Evolutionary conservation across 148 eudicot genomes (phyloP).

Genomic region (Rhododendron molle): DNA sequence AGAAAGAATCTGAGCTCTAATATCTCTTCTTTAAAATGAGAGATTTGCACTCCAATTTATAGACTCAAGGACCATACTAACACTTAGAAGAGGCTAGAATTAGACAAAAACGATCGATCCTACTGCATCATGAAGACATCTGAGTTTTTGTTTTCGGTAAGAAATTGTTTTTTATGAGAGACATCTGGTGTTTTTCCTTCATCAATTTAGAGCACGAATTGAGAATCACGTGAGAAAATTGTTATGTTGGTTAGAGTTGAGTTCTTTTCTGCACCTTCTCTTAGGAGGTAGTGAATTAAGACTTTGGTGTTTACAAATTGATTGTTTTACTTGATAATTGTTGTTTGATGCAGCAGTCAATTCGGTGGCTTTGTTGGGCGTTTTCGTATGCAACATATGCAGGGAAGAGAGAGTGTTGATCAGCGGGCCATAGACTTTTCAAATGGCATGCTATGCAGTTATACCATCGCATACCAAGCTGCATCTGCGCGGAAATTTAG

Average conservation of each 20-base stretch:
- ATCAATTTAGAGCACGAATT: background rate
- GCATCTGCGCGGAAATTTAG: conserved; percentile 19
- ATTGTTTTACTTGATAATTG: background rate
- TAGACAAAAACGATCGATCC: background rate
- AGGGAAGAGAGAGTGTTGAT: conserved; percentile 28
- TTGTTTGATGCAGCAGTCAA: background rate
- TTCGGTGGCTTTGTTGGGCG: background rate
- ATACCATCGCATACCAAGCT: conserved; percentile 35
- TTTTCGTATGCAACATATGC: background rate
- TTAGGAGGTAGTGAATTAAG: background rate
- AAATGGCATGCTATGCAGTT: conserved; percentile 55
- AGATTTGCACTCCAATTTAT: background rate
- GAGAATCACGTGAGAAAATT: background rate
- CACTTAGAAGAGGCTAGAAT: background rate
- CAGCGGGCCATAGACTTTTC: conserved; percentile 1
- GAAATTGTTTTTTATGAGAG: too few species aligned
- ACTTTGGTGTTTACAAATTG: background rate
- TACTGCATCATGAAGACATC: background rate
- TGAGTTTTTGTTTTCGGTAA: too few species aligned
- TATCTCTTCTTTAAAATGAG: background rate
- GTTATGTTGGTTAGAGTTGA: background rate
- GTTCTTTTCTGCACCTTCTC: background rate
- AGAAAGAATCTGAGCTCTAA: background rate
- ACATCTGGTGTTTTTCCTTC: background rate
- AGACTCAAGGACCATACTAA: background rate